Conservation (phyloP, 805 yeast genomes). For the Candida ponderosae region DNA sequence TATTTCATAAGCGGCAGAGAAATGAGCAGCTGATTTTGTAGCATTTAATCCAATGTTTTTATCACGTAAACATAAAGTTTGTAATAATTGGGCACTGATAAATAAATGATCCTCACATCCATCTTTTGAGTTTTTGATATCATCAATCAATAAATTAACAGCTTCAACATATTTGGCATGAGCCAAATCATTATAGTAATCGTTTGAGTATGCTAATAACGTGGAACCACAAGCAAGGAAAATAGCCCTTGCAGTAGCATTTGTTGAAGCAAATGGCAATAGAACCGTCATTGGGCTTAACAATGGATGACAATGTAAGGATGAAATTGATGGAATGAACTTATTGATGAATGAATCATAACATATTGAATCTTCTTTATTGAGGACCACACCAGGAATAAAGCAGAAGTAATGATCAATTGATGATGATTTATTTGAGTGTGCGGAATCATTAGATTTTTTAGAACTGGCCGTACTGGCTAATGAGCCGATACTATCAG, state of each 20-base stretch:
- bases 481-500: neutral
- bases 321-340: slow-evolving; percentile 15
- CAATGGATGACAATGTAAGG: slow-evolving; percentile 13
- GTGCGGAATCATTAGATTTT: neutral
- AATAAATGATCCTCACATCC: slow-evolving; percentile 19
- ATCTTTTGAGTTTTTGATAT: slow-evolving; percentile 11
- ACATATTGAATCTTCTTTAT: slow-evolving; percentile 11
- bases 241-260: slow-evolving; percentile 12
- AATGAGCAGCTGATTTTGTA: slow-evolving; percentile 18
- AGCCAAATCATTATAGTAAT: slow-evolving; percentile 9
- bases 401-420: neutral
- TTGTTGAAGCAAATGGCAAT: slow-evolving; percentile 11
- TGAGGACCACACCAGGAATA: slow-evolving; percentile 12
- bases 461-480: neutral
- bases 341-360: slow-evolving; percentile 14
- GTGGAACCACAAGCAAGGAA: slow-evolving; percentile 21
- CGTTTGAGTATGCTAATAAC: slow-evolving; percentile 13
- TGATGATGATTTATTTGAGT: no score
- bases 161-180: slow-evolving; percentile 12
- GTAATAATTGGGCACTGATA: slow-evolving; percentile 17
- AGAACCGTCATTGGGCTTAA: slow-evolving; percentile 13
- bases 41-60: slow-evolving; percentile 18
- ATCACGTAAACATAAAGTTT: slow-evolving; percentile 18
- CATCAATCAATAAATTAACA: slow-evolving; percentile 12
- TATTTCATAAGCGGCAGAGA: slow-evolving; percentile 18